These are phyloP conservation scores for Rostrohypoxylon terebratum DNA, from an alignment of 495 filamentous ascomycete genomes.

Conservation along the genomic window DNA sequence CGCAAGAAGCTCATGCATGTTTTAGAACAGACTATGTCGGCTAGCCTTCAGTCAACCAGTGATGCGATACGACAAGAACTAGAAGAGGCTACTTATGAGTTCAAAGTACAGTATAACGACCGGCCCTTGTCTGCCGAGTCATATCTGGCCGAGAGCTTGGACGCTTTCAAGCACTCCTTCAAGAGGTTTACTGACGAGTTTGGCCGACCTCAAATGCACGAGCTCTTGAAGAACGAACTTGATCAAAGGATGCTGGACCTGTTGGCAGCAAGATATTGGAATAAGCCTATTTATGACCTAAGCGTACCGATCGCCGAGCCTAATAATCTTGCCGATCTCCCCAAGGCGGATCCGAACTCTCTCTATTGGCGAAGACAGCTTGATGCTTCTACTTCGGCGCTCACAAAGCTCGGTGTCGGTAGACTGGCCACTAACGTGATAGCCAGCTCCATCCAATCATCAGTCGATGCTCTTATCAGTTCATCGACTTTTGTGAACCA, in stretches of 20 bases:
- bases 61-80: constrained; percentile 95
- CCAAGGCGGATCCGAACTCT: constrained; percentile 84
- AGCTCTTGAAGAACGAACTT: constrained; percentile 89
- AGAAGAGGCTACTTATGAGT: constrained; percentile 97
- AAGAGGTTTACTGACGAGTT: constrained; percentile 91
- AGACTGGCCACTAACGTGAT: constrained; percentile 91
- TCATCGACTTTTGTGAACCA: constrained; percentile 87
- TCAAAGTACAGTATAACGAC: constrained; percentile 99
- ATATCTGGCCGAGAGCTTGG: constrained; percentile 92
- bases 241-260: constrained; percentile 96
- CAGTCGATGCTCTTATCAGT: constrained; percentile 81
- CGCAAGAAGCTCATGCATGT: constrained; percentile 97
- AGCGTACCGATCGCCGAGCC: constrained; percentile 69
- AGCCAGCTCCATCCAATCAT: constrained; percentile 84
- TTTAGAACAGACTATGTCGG: constrained; percentile 95
- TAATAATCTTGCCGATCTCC: constrained; percentile 79
- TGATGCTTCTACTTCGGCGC: constrained; percentile 86
- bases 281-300: constrained; percentile 88
- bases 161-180: constrained; percentile 98
- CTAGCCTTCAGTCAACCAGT: constrained; percentile 84
- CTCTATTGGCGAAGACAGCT: constrained; percentile 95
- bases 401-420: constrained; percentile 95
- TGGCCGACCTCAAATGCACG: constrained; percentile 86
- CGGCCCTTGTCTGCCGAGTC: constrained; percentile 93
- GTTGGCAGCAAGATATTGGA: constrained; percentile 97